Evolutionary conservation across 2,329 filamentous ascomycete species (phyloP).

Genomic region (Delphinella strobiligena): DNA sequence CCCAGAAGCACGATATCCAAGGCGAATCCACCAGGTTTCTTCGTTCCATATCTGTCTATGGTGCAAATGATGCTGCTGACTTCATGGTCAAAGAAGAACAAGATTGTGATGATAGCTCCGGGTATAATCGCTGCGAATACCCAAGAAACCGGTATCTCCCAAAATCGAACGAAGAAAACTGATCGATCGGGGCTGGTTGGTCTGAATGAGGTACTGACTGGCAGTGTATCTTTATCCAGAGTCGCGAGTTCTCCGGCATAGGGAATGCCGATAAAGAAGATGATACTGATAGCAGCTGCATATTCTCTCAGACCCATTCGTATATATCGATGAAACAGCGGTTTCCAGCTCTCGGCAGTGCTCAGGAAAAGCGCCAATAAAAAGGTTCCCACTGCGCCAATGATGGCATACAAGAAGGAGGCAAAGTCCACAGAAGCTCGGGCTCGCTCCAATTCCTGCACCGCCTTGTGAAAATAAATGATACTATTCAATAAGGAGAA

Average conservation of each 20-base stretch:
- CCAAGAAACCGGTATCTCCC: slow-evolving; percentile 48
- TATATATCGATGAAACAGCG: slow-evolving; percentile 49
- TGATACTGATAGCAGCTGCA: slow-evolving; percentile 53
- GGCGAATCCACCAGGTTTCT: slow-evolving; percentile 51
- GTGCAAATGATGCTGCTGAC: slow-evolving; percentile 59
- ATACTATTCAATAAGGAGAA: slow-evolving; percentile 56
- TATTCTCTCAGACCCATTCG: slow-evolving; percentile 52
- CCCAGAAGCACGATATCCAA: slow-evolving; percentile 53
- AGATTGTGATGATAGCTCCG: slow-evolving; percentile 49
- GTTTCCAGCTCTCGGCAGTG: slow-evolving; percentile 49
- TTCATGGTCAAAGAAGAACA: slow-evolving; percentile 62
- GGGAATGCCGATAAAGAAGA: slow-evolving; percentile 52
- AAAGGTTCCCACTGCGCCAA: slow-evolving; percentile 52
- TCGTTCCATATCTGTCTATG: slow-evolving; percentile 46
- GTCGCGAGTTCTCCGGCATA: slow-evolving; percentile 46
- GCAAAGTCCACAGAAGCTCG: slow-evolving; percentile 46
- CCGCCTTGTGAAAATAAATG: slow-evolving; percentile 57
- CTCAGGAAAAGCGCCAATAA: slow-evolving; percentile 49
- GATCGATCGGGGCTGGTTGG: slow-evolving; percentile 44
- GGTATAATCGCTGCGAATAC: slow-evolving; percentile 51
- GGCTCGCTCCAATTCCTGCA: slow-evolving; percentile 50
- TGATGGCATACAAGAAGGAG: slow-evolving; percentile 52
- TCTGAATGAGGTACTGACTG: slow-evolving; percentile 43
- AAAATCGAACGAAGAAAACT: slow-evolving; percentile 51
- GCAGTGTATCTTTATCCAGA: slow-evolving; percentile 47